Percentiles rank a stretch among this genome's conserved stretches.
Conservation (phyloP, 495 filamentous ascomycete species). For the Trypethelium eluteriae region DNA sequence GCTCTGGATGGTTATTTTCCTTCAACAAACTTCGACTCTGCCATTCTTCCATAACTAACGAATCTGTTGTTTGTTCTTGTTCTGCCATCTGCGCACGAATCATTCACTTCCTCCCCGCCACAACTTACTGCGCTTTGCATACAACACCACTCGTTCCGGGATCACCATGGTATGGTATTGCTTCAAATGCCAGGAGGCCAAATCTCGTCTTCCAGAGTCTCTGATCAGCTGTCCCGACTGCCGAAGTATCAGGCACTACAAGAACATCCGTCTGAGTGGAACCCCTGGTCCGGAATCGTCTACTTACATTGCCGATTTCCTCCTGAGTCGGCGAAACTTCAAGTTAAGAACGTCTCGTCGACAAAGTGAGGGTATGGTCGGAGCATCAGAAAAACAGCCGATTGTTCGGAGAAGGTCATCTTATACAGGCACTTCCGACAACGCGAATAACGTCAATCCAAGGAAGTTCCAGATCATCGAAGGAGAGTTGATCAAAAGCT, state of each 20-base stretch:
- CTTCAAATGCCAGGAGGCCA: not conserved
- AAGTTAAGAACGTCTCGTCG: too few species aligned
- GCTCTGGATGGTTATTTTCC: too few species aligned
- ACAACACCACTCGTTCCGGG: not conserved
- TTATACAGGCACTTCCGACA: not conserved
- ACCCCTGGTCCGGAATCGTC: too few species aligned
- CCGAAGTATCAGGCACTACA: not conserved
- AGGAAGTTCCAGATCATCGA: not conserved
- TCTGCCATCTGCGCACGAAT: too few species aligned
- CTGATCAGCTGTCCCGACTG: slow-evolving; percentile 1
- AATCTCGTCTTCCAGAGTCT: not conserved
- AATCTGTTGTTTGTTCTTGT: too few species aligned
- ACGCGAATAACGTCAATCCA: not conserved
- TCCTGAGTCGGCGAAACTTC: too few species aligned
- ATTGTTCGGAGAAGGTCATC: not conserved
- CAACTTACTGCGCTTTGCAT: not conserved
- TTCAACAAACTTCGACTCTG: too few species aligned
- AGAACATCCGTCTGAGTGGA: not conserved
- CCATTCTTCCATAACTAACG: too few species aligned
- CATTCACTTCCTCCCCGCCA: not conserved
- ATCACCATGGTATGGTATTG: not conserved
- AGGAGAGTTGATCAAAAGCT: not conserved
- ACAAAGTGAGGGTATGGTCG: too few species aligned
- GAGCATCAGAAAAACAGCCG: too few species aligned
- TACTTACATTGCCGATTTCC: too few species aligned